Percentiles rank a stretch among this genome's conserved stretches.
phyloP scores from a whole-genome alignment of 2,329 filamentous ascomycete species.

The Fusarium acutatum region DNA sequence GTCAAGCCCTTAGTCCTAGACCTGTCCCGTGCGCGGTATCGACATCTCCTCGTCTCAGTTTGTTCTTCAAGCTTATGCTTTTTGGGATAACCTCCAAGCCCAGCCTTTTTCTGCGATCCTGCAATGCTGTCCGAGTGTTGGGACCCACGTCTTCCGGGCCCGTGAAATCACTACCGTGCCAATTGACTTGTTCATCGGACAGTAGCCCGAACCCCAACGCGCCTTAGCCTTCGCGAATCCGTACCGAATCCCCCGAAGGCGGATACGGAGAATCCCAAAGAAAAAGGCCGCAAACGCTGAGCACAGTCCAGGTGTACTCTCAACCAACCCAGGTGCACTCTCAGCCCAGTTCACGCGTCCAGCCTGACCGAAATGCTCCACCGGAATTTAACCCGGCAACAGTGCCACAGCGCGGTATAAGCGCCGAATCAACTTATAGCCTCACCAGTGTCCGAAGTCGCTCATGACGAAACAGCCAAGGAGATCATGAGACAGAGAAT shows the following conservation, averaged over 20 bases:
- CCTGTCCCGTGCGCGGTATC: constrained; percentile 2
- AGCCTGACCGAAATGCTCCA: constrained; percentile 22
- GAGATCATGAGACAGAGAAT: constrained; percentile 4
- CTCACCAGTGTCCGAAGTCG: constrained; percentile 39
- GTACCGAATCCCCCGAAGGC: constrained; percentile 35
- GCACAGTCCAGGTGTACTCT: constrained; percentile 28
- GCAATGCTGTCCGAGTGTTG: constrained; percentile 33
- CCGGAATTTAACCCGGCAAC: constrained; percentile 38
- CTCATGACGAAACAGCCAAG: constrained; percentile 28
- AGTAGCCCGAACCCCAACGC: constrained; percentile 42
- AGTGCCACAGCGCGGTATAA: constrained; percentile 33
- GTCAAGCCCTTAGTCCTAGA: constrained; percentile 1
- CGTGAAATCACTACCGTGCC: constrained; percentile 42
- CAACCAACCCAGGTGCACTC: constrained; percentile 18
- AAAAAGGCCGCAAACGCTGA: constrained; percentile 38
- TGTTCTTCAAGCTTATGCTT: constrained; percentile 9
- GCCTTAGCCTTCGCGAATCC: constrained; percentile 29
- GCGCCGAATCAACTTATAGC: constrained; percentile 32
- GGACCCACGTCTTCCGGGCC: constrained; percentile 31
- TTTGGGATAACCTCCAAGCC: constrained; percentile 27
- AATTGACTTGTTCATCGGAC: constrained; percentile 42
- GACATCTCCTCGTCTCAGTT: constrained; percentile 2
- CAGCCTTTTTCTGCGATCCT: constrained; percentile 10
- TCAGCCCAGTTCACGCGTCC: constrained; percentile 11
- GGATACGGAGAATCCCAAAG: constrained; percentile 33